Conservation (phyloP, 2,329 filamentous ascomycete species). For the Lachnellula arida region DNA sequence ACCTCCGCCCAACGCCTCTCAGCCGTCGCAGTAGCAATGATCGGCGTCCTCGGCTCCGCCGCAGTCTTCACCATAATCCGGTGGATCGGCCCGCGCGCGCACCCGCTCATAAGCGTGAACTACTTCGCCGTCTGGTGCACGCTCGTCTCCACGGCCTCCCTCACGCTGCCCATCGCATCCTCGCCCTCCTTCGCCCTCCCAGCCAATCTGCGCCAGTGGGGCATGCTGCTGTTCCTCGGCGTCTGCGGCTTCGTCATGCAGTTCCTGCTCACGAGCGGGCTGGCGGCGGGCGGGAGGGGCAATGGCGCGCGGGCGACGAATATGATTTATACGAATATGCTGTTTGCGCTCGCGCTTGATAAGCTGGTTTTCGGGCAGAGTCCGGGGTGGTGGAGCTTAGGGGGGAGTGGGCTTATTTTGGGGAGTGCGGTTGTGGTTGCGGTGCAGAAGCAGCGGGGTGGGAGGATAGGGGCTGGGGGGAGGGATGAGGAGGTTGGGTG, state of each 20-base stretch:
- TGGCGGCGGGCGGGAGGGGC: conserved; percentile 38
- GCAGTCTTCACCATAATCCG: conserved; percentile 72
- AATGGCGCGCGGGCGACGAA: conserved; percentile 49
- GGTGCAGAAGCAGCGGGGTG: conserved; percentile 29
- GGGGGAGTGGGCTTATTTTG: conserved; percentile 60
- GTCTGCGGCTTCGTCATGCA: conserved; percentile 78
- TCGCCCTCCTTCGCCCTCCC: conserved; percentile 39
- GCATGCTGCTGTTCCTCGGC: conserved; percentile 63
- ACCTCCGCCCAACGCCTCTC: conserved; percentile 39
- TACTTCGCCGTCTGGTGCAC: conserved; percentile 73
- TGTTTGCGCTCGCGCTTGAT: conserved; percentile 63
- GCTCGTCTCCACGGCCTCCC: conserved; percentile 58
- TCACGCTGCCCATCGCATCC: conserved; percentile 44
- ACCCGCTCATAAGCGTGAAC: conserved; percentile 80
- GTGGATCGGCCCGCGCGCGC: conserved; percentile 75
- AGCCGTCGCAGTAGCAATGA: conserved; percentile 66
- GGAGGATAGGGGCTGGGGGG: neutral
- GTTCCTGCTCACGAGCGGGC: conserved; percentile 73
- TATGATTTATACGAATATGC: conserved; percentile 67
- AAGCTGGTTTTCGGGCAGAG: conserved; percentile 58
- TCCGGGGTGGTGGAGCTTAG: conserved; percentile 52
- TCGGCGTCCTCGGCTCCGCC: conserved; percentile 73
- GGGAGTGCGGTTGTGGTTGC: conserved; percentile 62
- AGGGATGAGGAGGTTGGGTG: conserved; percentile 3
- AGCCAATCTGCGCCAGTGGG: conserved; percentile 47